Evolutionary conservation across 2,329 filamentous ascomycete genomes (phyloP).

Genomic region (Basipetospora chlamydospora): DNA sequence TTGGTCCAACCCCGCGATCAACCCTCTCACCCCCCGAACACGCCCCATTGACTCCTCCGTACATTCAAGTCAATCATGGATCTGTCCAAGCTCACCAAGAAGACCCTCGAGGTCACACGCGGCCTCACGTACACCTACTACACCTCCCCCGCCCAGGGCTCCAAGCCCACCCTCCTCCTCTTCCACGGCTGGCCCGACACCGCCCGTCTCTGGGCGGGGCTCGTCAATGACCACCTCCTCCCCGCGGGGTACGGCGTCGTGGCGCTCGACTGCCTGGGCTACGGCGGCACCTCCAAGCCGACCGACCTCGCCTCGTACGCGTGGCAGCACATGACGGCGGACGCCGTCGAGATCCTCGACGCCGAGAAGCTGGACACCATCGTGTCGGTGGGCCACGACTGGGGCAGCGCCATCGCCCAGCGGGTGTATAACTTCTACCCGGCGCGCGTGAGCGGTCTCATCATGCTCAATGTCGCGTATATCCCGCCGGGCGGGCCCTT

Average conservation of each 20-base stretch:
- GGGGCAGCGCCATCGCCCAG: conserved; percentile 25
- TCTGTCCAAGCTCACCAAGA: conserved; percentile 13
- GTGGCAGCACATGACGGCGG: conserved; percentile 19
- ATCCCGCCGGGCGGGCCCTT: conserved; percentile 18
- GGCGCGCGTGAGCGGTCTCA: conserved; percentile 23
- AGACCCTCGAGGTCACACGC: conserved; percentile 15
- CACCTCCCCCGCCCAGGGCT: conserved; percentile 12
- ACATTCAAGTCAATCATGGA: conserved; percentile 4
- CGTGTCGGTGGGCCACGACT: conserved; percentile 33
- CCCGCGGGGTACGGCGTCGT: conserved; percentile 22
- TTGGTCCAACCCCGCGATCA: too few relatives aligned
- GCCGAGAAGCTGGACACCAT: conserved; percentile 18
- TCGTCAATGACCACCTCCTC: conserved; percentile 23
- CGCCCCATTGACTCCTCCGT: too few relatives aligned
- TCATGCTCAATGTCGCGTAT: conserved; percentile 28
- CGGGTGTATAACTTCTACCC: conserved; percentile 26
- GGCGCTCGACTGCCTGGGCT: conserved; percentile 23
- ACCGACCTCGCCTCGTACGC: conserved; percentile 20
- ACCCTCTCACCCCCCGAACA: too few relatives aligned
- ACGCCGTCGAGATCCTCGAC: conserved; percentile 25
- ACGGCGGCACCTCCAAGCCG: conserved; percentile 24
- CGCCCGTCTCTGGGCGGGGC: conserved; percentile 26
- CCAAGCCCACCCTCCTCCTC: conserved; percentile 21
- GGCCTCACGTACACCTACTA: conserved; percentile 27
- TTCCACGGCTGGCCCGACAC: conserved; percentile 36